These are phyloP conservation scores for Penicillium sp. DNA, from an alignment of 2,329 filamentous ascomycete genomes.

Conservation along the genomic window DNA sequence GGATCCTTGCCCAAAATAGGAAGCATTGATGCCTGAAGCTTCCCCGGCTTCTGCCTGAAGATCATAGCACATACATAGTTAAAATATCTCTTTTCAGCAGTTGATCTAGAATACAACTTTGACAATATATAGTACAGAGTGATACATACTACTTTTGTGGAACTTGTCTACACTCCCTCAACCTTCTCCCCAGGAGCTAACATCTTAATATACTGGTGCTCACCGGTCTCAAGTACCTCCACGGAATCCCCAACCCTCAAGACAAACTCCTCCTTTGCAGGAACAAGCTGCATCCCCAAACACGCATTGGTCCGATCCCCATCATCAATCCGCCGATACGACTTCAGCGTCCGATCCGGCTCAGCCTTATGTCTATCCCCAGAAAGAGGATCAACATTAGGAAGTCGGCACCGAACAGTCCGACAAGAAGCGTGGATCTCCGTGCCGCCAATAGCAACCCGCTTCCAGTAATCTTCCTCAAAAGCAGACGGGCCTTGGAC, in stretches of 20 bases:
- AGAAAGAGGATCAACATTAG: constrained; percentile 59
- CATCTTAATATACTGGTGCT: constrained; percentile 48
- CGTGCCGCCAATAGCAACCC: constrained; percentile 44
- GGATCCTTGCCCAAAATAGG: background rate
- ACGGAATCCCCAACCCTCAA: constrained; percentile 43
- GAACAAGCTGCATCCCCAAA: constrained; percentile 55
- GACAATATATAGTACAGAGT: background rate
- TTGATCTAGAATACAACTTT: background rate
- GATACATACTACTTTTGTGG: background rate
- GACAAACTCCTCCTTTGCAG: constrained; percentile 33
- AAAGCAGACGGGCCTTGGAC: constrained; percentile 55
- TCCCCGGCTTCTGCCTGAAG: background rate
- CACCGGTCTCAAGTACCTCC: constrained; percentile 43
- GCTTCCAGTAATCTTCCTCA: constrained; percentile 59
- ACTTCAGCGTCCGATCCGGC: constrained; percentile 51
- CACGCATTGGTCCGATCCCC: constrained; percentile 51
- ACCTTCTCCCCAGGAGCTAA: constrained; percentile 35
- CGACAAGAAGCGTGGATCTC: constrained; percentile 54
- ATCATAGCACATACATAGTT: background rate
- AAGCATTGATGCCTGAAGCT: background rate
- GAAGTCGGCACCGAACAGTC: constrained; percentile 59
- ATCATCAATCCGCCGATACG: constrained; percentile 52
- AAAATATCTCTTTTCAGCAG: background rate
- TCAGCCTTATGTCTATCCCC: constrained; percentile 50
- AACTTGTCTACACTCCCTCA: constrained; percentile 23